Base-by-base conservation (phyloP, 1,284 basidiomycete genomes). In the Apiotrichum domesticum region DNA sequence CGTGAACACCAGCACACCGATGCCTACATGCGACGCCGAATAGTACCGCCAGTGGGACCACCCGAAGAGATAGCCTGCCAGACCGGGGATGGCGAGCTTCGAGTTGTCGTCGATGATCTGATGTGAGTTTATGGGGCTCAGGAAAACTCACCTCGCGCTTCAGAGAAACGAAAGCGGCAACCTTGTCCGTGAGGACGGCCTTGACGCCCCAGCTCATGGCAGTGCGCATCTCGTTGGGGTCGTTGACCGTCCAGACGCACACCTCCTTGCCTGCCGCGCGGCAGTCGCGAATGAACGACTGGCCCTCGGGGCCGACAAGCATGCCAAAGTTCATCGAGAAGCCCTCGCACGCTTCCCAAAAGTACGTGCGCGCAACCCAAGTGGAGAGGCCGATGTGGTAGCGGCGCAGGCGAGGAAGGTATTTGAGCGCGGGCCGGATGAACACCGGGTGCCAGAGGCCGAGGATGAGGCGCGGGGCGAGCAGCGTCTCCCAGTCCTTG, bases 161-260 rank as follows among this genome's bases (percentile, higher is more conserved):
- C 4, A 74, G 62, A n/a, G 61, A 53, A 7, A 71, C 63, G 33
- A 71, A 71, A 7, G 54, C 63, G 11, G 63, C 73, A 13, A 75
- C 73, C 34, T 76, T 71, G 68, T 98, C 95, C 4, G 95, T 98
- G 59, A 98, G 80, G 64, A 98, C 88, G 14, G 86, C 94, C 67
- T 91, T 86, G 40, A 90, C 88, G 57, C 85, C 90, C 94, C 92
- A 96, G 58, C 88, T 80, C 37, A 90, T 87, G 52, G 90, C 72
- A 81, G 95, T 89, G 80, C 92, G 88, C 94, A 98, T 97, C 72
- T 95, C 87, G 55, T 83, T 83, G 10, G 87, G 85, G 56, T 90
- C 84, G 73, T 98, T 98, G 39, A 98, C 94, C 0, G 95, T 98
- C 96, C 96, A 98, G 10, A 94, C 90, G 83, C 92, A 86, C 53